Conservation (phyloP, 2,329 filamentous ascomycete genomes). For the Didymosphaeria variabile region DNA sequence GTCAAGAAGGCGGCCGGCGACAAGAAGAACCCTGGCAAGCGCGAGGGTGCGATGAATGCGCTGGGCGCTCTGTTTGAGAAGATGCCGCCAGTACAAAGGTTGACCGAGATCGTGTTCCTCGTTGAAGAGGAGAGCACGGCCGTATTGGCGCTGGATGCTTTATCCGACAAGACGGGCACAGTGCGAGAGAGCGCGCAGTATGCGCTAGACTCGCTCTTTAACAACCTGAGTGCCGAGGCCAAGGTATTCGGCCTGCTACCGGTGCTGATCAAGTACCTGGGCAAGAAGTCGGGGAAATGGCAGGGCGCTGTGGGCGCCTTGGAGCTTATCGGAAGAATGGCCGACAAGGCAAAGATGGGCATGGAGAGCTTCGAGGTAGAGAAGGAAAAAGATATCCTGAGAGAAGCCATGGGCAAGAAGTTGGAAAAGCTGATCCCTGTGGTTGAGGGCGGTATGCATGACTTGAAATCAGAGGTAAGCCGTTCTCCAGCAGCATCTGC, state of each 20-base stretch:
- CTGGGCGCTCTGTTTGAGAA: constrained; percentile 93
- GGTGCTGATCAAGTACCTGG: constrained; percentile 76
- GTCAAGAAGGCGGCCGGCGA: constrained; percentile 82
- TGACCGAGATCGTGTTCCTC: constrained; percentile 83
- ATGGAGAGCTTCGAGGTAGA: constrained; percentile 87
- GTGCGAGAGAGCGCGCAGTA: constrained; percentile 94
- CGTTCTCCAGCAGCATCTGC: constrained; percentile 51
- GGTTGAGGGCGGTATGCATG: constrained; percentile 93
- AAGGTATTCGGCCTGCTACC: constrained; percentile 85
- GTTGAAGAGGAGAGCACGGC: constrained; percentile 81
- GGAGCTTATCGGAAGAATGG: constrained; percentile 88
- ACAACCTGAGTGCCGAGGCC: constrained; percentile 79
- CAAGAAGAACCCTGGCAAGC: constrained; percentile 87
- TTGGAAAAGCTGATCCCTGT: constrained; percentile 88
- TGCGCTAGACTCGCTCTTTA: constrained; percentile 88
- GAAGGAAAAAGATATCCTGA: constrained; percentile 84
- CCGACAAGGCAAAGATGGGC: constrained; percentile 89
- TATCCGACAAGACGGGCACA: constrained; percentile 88
- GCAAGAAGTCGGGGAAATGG: constrained; percentile 92
- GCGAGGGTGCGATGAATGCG: constrained; percentile 94
- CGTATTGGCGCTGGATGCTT: constrained; percentile 77
- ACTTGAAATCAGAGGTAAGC: constrained; percentile 79
- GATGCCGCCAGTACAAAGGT: constrained; percentile 77
- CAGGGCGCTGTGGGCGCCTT: constrained; percentile 91
- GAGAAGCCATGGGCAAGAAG: constrained; percentile 88